Percentiles rank a stretch among this genome's conserved stretches.
These are phyloP conservation scores for Penicillium thymicola DNA, from an alignment of 2,329 filamentous ascomycete species.

Conservation along the genomic window DNA sequence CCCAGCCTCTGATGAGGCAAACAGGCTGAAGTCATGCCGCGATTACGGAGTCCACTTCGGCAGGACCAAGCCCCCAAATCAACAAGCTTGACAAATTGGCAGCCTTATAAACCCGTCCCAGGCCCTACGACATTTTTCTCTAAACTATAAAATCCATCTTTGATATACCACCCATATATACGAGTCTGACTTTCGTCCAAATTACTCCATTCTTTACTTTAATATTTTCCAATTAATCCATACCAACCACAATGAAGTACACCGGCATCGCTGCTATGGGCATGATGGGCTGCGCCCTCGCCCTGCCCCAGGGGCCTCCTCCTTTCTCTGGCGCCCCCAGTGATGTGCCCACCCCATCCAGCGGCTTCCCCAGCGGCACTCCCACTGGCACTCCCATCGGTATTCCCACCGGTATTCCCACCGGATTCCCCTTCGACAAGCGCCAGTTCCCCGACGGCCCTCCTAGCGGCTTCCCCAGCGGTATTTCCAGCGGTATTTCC, in stretches of 20 bases:
- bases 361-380: neutral
- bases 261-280: constrained; percentile 16
- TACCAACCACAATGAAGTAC: constrained; percentile 18
- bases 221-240: neutral
- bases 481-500: neutral
- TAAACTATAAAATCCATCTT: neutral
- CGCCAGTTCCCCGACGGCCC: constrained; percentile 3
- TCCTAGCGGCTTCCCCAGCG: neutral
- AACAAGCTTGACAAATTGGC: neutral
- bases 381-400: neutral
- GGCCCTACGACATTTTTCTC: neutral
- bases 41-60: constrained; percentile 14
- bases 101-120: constrained; percentile 15
- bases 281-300: constrained; percentile 25
- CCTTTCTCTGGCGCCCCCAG: neutral
- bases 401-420: too few species aligned
- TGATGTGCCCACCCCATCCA: neutral
- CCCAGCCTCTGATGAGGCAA: constrained; percentile 6
- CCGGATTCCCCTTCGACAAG: constrained; percentile 1
- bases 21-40: constrained; percentile 15
- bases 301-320: constrained; percentile 14
- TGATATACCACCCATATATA: constrained; percentile 2
- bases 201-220: neutral
- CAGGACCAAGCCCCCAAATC: constrained; percentile 3
- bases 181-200: neutral